phyloP scores from a whole-genome alignment of 768 basidiomycete genomes.

The Cystofilobasidium capitatum region DNA sequence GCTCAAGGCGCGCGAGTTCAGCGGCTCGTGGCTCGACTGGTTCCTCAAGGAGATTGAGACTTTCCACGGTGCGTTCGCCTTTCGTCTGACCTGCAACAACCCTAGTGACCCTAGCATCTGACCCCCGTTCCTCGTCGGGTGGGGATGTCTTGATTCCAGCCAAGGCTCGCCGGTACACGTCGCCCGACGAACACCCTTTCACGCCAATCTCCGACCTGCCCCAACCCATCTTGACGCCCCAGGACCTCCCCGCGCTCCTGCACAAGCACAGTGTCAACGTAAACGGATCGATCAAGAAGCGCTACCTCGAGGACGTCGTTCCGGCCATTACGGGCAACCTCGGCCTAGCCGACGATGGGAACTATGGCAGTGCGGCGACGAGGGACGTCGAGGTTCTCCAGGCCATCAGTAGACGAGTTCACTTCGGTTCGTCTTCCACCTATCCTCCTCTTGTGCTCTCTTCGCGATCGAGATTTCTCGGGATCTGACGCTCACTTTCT shows the following conservation, averaged over 20 bases:
- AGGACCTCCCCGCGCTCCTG: conserved; percentile 59
- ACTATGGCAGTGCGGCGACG: conserved; percentile 91
- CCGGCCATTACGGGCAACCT: conserved; percentile 77
- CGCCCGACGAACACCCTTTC: conserved; percentile 97
- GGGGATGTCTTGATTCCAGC: conserved; percentile 45
- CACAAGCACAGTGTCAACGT: conserved; percentile 63
- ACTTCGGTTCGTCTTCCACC: conserved; percentile 62
- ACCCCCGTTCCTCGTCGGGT: neutral
- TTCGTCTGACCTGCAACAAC: neutral
- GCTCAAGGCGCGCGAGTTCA: conserved; percentile 60
- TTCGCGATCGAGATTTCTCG: neutral
- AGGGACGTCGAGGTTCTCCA: conserved; percentile 95
- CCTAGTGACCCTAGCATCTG: neutral
- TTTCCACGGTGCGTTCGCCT: conserved; percentile 70
- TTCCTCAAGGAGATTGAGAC: conserved; percentile 89
- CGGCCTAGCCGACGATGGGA: conserved; percentile 77
- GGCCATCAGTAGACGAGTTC: conserved; percentile 93
- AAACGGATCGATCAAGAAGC: conserved; percentile 73
- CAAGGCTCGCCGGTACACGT: conserved; percentile 27
- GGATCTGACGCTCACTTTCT: neutral
- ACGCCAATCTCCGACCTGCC: conserved; percentile 60
- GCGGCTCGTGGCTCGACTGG: conserved; percentile 93
- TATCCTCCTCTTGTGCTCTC: neutral
- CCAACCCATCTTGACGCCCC: conserved; percentile 62
- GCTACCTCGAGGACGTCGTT: conserved; percentile 80